Base-by-base conservation (phyloP, 306 rosid species). In the Prunus campanulata region DNA sequence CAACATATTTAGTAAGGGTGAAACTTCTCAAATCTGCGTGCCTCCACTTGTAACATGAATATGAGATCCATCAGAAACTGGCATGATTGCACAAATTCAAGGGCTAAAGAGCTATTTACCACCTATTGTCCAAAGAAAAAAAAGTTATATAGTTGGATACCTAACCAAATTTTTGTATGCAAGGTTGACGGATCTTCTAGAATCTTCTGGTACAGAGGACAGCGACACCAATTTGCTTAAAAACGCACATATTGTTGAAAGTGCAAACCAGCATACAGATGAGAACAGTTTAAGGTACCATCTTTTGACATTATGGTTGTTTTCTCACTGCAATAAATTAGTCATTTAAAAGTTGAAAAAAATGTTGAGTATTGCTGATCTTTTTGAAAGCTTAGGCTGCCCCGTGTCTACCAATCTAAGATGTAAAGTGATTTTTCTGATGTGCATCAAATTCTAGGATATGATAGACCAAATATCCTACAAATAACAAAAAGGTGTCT, bases 181-280 rank as follows among this genome's bases (percentile, higher is more conserved):
- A 72, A 94, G 96, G 82, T 72, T 90, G 88, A 78, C 77, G 85
- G 87, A 90, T 70, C 99, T 90, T 64, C 96, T 88, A 85, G 96
- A 89, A 81, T 65, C 82, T 79, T 88, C 96, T 0, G 90, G 97
- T 80, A 82, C 87, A 14, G 91, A 87, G 77, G 96, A 92, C 68
- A 77, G 83, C 35, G 97, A 95, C 81, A 67, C 64, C 56, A 79
- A 82, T 76, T 80, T 92, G 77, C 93, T 92, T 35, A 81, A 81
- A 74, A 74, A 77, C 48, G 85, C 80, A 51, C 39, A 66, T 67
- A 44, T 90, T 70, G 54, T 69, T 77, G 90, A 90, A 80, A 78
- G 74, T 69, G 73, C 47, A 22, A 83, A 83, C 68, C 69, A 71
- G 69, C 67, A 67, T 39, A 76, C 61, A 56, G 82, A 46, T 52